Evolutionary conservation across 2,329 filamentous ascomycete genomes (phyloP).

Genomic region (Zymoseptoria pseudotritici): DNA sequence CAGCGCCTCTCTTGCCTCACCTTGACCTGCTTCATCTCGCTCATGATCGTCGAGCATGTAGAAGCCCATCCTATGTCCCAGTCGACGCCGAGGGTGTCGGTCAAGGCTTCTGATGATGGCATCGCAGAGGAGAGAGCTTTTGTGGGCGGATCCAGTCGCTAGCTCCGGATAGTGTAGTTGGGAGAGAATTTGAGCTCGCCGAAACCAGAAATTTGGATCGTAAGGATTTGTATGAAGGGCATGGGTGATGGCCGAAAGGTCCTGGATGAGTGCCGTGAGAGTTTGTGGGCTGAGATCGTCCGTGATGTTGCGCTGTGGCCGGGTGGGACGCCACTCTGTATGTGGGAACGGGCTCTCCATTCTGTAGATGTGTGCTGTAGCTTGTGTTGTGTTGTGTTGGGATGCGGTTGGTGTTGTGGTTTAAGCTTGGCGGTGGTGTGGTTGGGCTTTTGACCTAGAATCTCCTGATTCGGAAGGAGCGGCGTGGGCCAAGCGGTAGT

Average conservation of each 20-base stretch:
- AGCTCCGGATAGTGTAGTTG: slow-evolving; percentile 23
- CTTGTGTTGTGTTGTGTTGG: not conserved
- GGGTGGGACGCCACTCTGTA: not conserved
- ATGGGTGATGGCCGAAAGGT: slow-evolving; percentile 11
- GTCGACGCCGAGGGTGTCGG: slow-evolving; percentile 7
- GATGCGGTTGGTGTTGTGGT: not conserved
- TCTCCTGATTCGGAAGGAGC: not conserved
- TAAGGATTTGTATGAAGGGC: slow-evolving; percentile 15
- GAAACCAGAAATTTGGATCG: slow-evolving; percentile 21
- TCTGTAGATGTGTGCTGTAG: not conserved
- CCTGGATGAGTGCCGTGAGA: slow-evolving; percentile 1
- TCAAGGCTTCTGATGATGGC: slow-evolving; percentile 6
- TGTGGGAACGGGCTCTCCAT: not conserved
- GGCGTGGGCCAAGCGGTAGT: not conserved
- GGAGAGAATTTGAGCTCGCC: slow-evolving; percentile 13
- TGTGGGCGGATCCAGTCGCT: slow-evolving; percentile 23
- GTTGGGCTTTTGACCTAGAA: not conserved
- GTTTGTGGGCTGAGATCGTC: slow-evolving; percentile 1
- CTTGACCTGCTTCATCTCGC: slow-evolving; percentile 4
- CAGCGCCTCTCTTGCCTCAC: slow-evolving; percentile 6
- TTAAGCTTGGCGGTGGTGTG: not conserved
- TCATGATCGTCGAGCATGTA: slow-evolving; percentile 20
- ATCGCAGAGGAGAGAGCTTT: slow-evolving; percentile 17
- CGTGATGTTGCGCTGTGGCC: not conserved
- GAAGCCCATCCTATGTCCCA: slow-evolving; percentile 23